Percentiles rank a stretch among this genome's conserved stretches.
These are phyloP conservation scores for Vaccinium myrtillus DNA, from an alignment of 148 eudicot species.

Conservation along the genomic window DNA sequence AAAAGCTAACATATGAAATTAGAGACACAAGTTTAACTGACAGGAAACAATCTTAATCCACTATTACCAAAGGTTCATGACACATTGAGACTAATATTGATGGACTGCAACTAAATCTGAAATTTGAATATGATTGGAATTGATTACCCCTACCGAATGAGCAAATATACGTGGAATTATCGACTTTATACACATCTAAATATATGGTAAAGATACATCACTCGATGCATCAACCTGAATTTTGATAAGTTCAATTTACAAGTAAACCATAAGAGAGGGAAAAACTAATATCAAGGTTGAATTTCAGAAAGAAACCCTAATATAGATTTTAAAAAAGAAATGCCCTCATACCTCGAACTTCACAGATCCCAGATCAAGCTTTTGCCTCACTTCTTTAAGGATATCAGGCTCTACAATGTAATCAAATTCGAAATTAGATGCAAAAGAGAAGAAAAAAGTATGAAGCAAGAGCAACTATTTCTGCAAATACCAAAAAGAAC, in stretches of 20 bases:
- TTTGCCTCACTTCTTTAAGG: slow-evolving; percentile 91
- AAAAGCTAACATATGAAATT: neutral
- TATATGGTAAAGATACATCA: neutral
- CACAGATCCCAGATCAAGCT: slow-evolving; percentile 81
- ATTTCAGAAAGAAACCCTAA: neutral
- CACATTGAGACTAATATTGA: neutral
- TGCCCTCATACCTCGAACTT: slow-evolving; percentile 77
- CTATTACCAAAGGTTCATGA: neutral
- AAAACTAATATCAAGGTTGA: neutral
- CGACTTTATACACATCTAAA: neutral
- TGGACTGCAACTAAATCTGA: neutral
- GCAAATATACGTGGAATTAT: neutral
- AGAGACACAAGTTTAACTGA: neutral
- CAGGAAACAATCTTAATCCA: neutral
- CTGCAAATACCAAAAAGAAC: neutral
- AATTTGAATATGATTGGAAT: neutral
- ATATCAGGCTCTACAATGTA: slow-evolving; percentile 83
- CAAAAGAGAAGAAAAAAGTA: slow-evolving; percentile 10
- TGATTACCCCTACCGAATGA: neutral
- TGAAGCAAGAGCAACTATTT: neutral
- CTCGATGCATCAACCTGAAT: neutral
- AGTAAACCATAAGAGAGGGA: neutral
- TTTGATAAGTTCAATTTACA: neutral
- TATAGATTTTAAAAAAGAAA: neutral
- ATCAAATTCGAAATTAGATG: slow-evolving; percentile 14